phyloP scores from a whole-genome alignment of 2,329 filamentous ascomycete genomes.

The Fusarium torreyae region DNA sequence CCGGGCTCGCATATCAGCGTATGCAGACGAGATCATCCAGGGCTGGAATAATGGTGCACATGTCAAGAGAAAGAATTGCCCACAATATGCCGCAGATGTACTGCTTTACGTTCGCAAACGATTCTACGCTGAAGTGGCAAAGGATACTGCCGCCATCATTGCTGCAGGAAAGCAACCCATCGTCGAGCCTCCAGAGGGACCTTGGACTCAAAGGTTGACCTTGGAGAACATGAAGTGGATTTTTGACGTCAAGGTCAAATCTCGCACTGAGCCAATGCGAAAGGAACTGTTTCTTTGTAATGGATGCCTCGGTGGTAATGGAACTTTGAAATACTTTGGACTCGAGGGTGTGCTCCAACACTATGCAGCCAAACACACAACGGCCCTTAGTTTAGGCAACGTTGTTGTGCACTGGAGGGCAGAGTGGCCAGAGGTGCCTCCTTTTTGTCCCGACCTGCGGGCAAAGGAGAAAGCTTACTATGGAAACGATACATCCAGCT shows the following conservation, averaged over 20 bases:
- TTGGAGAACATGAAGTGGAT: slow-evolving; percentile 91
- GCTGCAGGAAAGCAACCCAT: slow-evolving; percentile 62
- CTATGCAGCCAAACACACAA: slow-evolving; percentile 86
- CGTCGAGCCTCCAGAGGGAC: slow-evolving; percentile 66
- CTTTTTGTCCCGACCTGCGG: slow-evolving; percentile 76
- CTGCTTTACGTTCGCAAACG: slow-evolving; percentile 75
- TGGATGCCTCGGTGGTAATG: slow-evolving; percentile 67
- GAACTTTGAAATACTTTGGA: slow-evolving; percentile 76
- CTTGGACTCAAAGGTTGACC: slow-evolving; percentile 74
- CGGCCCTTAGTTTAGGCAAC: slow-evolving; percentile 76
- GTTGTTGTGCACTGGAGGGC: slow-evolving; percentile 84
- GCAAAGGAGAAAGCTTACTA: slow-evolving; percentile 47
- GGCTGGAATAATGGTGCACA: slow-evolving; percentile 75
- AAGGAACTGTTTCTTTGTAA: slow-evolving; percentile 85
- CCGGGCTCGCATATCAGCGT: slow-evolving; percentile 73
- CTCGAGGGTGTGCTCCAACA: slow-evolving; percentile 88
- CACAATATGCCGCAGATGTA: slow-evolving; percentile 80
- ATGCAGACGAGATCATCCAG: slow-evolving; percentile 80
- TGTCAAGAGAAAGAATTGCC: slow-evolving; percentile 74
- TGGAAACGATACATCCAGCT: slow-evolving; percentile 18
- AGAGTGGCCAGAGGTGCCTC: slow-evolving; percentile 83
- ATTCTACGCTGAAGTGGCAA: slow-evolving; percentile 75
- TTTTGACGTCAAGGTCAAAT: slow-evolving; percentile 83
- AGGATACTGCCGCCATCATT: slow-evolving; percentile 64
- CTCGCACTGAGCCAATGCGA: slow-evolving; percentile 74